These are phyloP conservation scores for Linum trigynum DNA, from an alignment of 345 rosid genomes.

Conservation along the genomic window DNA sequence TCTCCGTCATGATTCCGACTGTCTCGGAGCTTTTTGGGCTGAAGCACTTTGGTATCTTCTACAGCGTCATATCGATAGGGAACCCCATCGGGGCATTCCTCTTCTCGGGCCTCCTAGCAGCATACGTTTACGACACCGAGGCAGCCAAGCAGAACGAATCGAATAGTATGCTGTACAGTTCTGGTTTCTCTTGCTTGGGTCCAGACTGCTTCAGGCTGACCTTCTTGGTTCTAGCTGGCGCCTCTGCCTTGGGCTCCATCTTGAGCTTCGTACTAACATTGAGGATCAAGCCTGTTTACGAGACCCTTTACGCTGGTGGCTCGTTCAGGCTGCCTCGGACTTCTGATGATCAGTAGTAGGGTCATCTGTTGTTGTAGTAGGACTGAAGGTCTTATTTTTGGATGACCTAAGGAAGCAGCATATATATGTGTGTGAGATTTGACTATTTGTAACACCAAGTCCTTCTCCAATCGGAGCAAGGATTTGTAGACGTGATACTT, in stretches of 20 bases:
- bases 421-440: no score
- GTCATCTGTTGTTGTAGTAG: no score
- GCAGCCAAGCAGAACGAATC: conserved; percentile 43
- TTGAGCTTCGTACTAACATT: conserved; percentile 34
- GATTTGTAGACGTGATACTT: no score
- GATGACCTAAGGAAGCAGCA: no score
- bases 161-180: conserved; percentile 10
- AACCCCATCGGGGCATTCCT: conserved; percentile 59
- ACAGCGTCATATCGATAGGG: conserved; percentile 50
- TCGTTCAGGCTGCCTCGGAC: conserved; percentile 44
- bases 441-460: no score
- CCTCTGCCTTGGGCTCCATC: conserved; percentile 36
- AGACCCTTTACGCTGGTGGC: conserved; percentile 50
- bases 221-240: conserved; percentile 44
- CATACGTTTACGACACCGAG: conserved; percentile 44
- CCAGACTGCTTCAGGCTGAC: conserved; percentile 62
- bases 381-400: no score
- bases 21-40: conserved; percentile 61
- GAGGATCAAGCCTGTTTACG: conserved; percentile 51
- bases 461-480: no score
- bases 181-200: conserved; percentile 39
- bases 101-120: conserved; percentile 57
- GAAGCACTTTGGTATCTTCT: conserved; percentile 49
- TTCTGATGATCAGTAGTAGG: conserved; percentile 2
- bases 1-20: conserved; percentile 55